Percentiles rank a stretch among this genome's conserved stretches.
phyloP scores from a whole-genome alignment of 2,329 filamentous ascomycete genomes.

The Claviceps quebecensis region DNA sequence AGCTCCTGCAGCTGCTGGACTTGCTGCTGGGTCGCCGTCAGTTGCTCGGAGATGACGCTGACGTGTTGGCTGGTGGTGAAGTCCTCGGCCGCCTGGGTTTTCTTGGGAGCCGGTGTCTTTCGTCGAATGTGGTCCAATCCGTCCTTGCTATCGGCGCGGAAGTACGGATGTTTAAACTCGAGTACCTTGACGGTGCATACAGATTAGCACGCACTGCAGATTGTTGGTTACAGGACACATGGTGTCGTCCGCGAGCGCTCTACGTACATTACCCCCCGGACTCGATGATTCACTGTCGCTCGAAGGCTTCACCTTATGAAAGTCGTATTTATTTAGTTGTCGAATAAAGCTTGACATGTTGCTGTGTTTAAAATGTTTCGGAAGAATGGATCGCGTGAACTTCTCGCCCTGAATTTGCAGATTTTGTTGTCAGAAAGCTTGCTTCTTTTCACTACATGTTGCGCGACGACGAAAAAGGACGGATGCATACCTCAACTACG shows the following conservation, averaged over 20 bases:
- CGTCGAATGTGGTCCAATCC: constrained; percentile 91
- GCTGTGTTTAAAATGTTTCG: constrained; percentile 98
- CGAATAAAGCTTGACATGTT: constrained; percentile 96
- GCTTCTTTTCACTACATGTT: no score
- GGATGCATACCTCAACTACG: constrained; percentile 63
- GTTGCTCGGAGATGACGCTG: constrained; percentile 73
- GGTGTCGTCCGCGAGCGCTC: constrained; percentile 3
- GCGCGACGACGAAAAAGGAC: not conserved
- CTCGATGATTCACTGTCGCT: constrained; percentile 21
- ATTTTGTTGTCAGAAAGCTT: constrained; percentile 3
- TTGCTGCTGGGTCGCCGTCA: constrained; percentile 84
- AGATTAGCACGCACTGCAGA: constrained; percentile 4
- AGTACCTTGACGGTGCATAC: constrained; percentile 23
- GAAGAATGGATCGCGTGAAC: constrained; percentile 92
- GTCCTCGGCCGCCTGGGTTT: constrained; percentile 52
- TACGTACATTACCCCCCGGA: constrained; percentile 23
- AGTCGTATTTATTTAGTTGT: constrained; percentile 94
- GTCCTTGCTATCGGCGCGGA: constrained; percentile 90
- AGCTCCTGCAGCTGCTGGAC: constrained; percentile 76
- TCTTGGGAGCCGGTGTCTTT: constrained; percentile 85
- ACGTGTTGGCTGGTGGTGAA: constrained; percentile 76
- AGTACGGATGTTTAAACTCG: constrained; percentile 95
- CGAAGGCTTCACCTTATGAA: constrained; percentile 75
- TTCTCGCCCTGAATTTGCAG: constrained; percentile 64
- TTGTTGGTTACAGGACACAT: constrained; percentile 2